These are phyloP conservation scores for Pyricularia sp. DNA, from an alignment of 2,329 filamentous ascomycete genomes.

Conservation along the genomic window DNA sequence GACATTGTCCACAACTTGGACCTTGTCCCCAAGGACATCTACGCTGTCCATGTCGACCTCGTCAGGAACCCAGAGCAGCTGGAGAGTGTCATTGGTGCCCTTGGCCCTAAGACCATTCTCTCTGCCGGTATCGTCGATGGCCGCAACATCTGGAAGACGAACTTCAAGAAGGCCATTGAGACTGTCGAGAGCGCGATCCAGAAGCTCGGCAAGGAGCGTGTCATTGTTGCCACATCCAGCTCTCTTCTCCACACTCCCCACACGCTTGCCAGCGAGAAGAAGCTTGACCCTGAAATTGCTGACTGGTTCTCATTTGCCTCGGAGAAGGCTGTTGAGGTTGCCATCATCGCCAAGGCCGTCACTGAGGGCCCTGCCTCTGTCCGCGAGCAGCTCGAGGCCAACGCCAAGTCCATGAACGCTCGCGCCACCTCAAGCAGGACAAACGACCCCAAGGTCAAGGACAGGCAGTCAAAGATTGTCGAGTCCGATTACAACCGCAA, in stretches of 20 bases:
- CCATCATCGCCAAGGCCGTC: slow-evolving; percentile 91
- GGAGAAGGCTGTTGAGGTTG: slow-evolving; percentile 87
- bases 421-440: slow-evolving; percentile 87
- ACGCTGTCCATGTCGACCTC: slow-evolving; percentile 87
- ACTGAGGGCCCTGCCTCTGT: slow-evolving; percentile 83
- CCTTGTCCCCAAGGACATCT: slow-evolving; percentile 63
- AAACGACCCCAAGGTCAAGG: slow-evolving; percentile 96
- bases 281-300: slow-evolving; percentile 80
- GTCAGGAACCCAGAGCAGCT: slow-evolving; percentile 98
- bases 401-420: slow-evolving; percentile 84
- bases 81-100: slow-evolving; percentile 65
- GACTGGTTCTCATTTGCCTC: slow-evolving; percentile 98
- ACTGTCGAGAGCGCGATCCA: slow-evolving; percentile 79
- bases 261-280: slow-evolving; percentile 97
- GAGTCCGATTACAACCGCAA: slow-evolving; percentile 81
- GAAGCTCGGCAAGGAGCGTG: slow-evolving; percentile 92
- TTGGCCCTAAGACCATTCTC: slow-evolving; percentile 79
- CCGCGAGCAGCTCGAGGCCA: slow-evolving; percentile 81
- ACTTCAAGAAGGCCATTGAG: slow-evolving; percentile 92
- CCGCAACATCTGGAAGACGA: slow-evolving; percentile 99
- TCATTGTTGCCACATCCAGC: slow-evolving; percentile 92
- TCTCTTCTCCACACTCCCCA: slow-evolving; percentile 97
- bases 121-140: slow-evolving; percentile 96
- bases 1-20: slow-evolving; percentile 99
- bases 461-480: slow-evolving; percentile 80